Evolutionary conservation across 139 green algal species (phyloP), one percentile per base, ranked within the genome.

Genomic region (Astrephomene gubernaculifera): DNA sequence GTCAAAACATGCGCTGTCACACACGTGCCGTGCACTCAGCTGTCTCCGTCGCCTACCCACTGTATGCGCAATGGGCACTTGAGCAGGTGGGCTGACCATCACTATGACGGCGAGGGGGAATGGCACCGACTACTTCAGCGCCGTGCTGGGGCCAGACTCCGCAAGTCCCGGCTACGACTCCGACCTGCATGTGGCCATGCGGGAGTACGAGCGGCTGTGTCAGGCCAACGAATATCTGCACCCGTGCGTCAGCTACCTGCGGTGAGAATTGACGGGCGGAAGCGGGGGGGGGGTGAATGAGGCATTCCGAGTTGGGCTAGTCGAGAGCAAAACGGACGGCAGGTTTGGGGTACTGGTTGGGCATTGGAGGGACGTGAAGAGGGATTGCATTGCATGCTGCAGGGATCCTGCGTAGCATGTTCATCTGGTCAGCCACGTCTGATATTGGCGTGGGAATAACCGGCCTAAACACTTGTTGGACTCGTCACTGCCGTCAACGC

Each of bases 141-240:
- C 70, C 9, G 65, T n/a, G 31, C 3, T 7, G 65, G 65, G 22
- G 65, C 9, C 65, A 72, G 36, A 24, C 22, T 17, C 10, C 14
- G n/a, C 7, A n/a, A 6, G 38, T 25, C 70, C 41, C 45, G 49
- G 5, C 3, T 31, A 53, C 53, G 10, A 25, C 5, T 82, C 75
- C 10, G 75, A 82, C 75, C 75, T 82, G 75, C 57, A 71, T 17
- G 14, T 4, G 38, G 75, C 71, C 5, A 27, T 82, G 38, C 12
- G 36, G 25, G 75, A 57, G 38, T 82, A 24, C 19, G 57, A 82
- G 60, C 21, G 39, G 75, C 57, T 38, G 60, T 38, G 8, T 25
- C 3, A 8, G 14, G n/a, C 4, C 4, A 83, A 83, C 60, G 14
- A n/a, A 0, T 21, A 45, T 39, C 41, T 83, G 21, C 21, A 72